A percentile compares a stretch with the other conserved stretches of the same genome.
phyloP scores from a whole-genome alignment of 1,284 basidiomycete genomes.

The Malassezia psittaci region DNA sequence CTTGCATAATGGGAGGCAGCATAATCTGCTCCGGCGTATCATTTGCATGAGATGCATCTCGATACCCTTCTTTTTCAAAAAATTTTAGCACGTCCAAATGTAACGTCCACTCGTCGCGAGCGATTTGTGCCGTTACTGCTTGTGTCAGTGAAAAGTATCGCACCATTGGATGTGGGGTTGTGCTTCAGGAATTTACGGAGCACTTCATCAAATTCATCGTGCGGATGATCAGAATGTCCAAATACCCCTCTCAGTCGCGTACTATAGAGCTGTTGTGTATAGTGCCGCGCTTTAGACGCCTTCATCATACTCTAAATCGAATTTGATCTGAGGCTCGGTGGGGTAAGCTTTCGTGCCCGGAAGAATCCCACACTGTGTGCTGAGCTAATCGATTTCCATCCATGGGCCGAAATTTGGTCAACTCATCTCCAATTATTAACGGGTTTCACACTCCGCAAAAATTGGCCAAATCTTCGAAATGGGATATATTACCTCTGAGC shows the following conservation, averaged over 20 bases:
- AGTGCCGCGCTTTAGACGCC: constrained; percentile 29
- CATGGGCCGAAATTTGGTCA: too few species aligned
- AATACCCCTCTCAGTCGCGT: constrained; percentile 23
- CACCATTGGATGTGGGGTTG: constrained; percentile 33
- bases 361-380: too few species aligned
- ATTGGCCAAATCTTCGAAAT: too few species aligned
- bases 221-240: constrained; percentile 3
- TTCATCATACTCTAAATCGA: constrained; percentile 8
- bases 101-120: constrained; percentile 27
- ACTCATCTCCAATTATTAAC: too few species aligned
- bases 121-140: constrained; percentile 21
- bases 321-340: background rate
- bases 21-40: constrained; percentile 24
- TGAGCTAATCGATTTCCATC: too few species aligned
- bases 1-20: constrained; percentile 28
- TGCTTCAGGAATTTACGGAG: constrained; percentile 47
- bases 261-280: constrained; percentile 37
- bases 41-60: constrained; percentile 26
- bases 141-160: constrained; percentile 13
- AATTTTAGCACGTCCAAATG: constrained; percentile 22
- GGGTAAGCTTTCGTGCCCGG: background rate
- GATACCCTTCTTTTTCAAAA: constrained; percentile 22
- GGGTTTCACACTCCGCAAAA: too few species aligned
- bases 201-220: constrained; percentile 38
- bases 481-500: too few species aligned